Evolutionary conservation across 768 basidiomycete species (phyloP), one percentile per base, ranked within the genome.

Genomic region (Tricholoma sp.): DNA sequence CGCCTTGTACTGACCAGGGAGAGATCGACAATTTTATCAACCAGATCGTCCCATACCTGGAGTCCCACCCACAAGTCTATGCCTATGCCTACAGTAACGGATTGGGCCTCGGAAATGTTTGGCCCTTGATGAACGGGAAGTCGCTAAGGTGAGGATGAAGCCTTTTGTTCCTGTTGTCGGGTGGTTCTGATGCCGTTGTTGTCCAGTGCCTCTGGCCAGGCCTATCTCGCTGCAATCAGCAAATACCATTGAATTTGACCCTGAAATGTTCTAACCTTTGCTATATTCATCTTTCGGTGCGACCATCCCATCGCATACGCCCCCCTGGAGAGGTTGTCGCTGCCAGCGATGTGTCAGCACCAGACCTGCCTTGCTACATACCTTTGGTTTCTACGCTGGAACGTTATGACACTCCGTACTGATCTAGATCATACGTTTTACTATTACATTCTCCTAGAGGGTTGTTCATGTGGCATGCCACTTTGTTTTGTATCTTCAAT

Each of bases 71-170:
- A 8, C 66, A 72, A 22, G 67, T 79, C 34, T 71, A 69, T 41
- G 78, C 76, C 7, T 79, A 78, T 59, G 78, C 74, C 4, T 79
- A 79, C 57, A 79, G 77, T 64, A 79, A 79, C 57, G 78, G 78
- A 6, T 61, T 73, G 27, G 78, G 77, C 16, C 72, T 79, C 18
- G 78, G 78, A 9, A 66, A 74, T 55, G 73, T 74, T 24, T 79
- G 78, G 78, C 77, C 78, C 7, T 67, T 79, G 67, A 75, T 70
- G 66, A 67, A 67, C 18, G 68, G 66, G 6, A 63, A 67, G 56
- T 68, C 69, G 31, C 61, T 76, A 56, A 77, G 75, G 76, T 74
- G 41, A 32, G 68, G 31, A 6, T 52, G 51, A 12, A 37, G 32
- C 14, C 47, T 39, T 12, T 12, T 41, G 14, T 22, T 43, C 14